phyloP scores from a whole-genome alignment of 1,284 basidiomycete species.

The Pterula multifida region DNA sequence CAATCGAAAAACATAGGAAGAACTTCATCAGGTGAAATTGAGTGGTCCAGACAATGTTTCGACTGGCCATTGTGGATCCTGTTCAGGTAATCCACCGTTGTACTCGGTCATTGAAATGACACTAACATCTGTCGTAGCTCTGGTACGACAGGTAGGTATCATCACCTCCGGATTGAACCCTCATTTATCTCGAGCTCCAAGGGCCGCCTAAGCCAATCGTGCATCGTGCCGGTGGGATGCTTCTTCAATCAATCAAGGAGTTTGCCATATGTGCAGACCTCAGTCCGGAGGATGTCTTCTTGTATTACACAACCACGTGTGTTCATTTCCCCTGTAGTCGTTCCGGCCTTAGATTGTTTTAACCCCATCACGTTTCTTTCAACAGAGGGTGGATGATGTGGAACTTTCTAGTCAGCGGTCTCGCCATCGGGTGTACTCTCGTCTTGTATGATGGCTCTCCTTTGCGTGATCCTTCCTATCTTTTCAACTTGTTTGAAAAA shows the following conservation, averaged over 20 bases:
- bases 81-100: constrained; percentile 35
- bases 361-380: constrained; percentile 10
- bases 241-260: constrained; percentile 75
- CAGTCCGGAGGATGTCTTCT: constrained; percentile 62
- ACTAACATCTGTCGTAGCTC: constrained; percentile 9
- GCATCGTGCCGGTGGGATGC: constrained; percentile 81
- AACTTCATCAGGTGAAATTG: constrained; percentile 37
- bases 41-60: constrained; percentile 53
- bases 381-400: constrained; percentile 79
- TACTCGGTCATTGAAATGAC: too few species aligned
- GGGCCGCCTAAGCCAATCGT: constrained; percentile 62
- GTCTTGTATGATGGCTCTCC: constrained; percentile 83
- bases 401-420: constrained; percentile 67
- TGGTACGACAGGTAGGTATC: constrained; percentile 61
- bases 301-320: constrained; percentile 82
- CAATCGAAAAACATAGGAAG: constrained; percentile 33
- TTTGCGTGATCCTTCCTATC: constrained; percentile 52
- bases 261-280: constrained; percentile 71
- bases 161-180: constrained; percentile 1
- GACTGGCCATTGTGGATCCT: constrained; percentile 83
- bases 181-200: constrained; percentile 9
- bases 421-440: constrained; percentile 62
- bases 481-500: constrained; percentile 68
- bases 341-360: constrained; percentile 1
- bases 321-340: constrained; percentile 23